A percentile compares a stretch with the other conserved stretches of the same genome.
Evolutionary conservation across 352 stramenopile genomes (phyloP).

Genomic region (Pythium utonaiense): DNA sequence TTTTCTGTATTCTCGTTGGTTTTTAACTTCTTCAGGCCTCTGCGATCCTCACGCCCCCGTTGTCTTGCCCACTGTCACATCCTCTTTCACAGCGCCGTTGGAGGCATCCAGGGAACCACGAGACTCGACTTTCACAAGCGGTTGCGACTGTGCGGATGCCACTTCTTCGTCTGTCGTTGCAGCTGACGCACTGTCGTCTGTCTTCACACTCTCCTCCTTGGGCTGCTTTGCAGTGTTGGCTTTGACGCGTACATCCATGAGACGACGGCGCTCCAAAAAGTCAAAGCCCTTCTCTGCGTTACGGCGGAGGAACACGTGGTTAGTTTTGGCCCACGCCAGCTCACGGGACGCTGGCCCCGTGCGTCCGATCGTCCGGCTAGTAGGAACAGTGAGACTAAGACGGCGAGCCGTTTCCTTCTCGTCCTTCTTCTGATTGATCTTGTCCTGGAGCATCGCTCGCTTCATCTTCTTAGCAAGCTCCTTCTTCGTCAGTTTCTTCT

Average conservation of each 20-base stretch:
- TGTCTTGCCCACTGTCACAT: background rate
- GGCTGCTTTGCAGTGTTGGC: constrained; percentile 13
- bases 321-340: constrained; percentile 48
- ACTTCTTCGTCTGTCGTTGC: constrained; percentile 22
- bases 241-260: constrained; percentile 38
- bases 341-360: constrained; percentile 54
- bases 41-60: constrained; percentile 1
- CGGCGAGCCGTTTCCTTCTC: constrained; percentile 56
- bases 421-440: constrained; percentile 64
- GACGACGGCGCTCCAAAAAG: constrained; percentile 62
- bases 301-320: constrained; percentile 54
- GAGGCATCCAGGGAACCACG: background rate
- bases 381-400: constrained; percentile 58
- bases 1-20: background rate
- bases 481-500: constrained; percentile 82
- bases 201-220: constrained; percentile 18
- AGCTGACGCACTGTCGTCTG: constrained; percentile 21
- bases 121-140: constrained; percentile 23
- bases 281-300: constrained; percentile 66
- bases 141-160: background rate
- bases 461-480: constrained; percentile 67
- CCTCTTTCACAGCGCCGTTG: constrained; percentile 3
- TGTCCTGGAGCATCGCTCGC: constrained; percentile 59
- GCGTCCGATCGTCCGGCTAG: constrained; percentile 55
- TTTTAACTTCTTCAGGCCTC: background rate